Evolutionary conservation across 257 asterid species (phyloP).

Genomic region (Marsdenia floribunda): DNA sequence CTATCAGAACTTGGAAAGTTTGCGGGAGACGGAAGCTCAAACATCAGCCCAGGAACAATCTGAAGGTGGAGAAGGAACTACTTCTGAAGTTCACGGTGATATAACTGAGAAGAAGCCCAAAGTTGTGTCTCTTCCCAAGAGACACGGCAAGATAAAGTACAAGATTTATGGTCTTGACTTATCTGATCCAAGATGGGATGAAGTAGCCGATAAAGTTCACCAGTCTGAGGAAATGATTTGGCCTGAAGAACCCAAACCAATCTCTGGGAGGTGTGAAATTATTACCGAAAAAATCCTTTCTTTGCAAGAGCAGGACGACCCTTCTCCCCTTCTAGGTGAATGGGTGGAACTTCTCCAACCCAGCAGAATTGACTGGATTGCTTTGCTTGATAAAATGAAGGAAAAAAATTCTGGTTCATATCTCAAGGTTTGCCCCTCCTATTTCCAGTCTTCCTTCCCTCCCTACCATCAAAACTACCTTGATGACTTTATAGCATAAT

Average conservation of each 20-base stretch:
- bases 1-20: constrained; percentile 43
- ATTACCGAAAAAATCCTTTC: constrained; percentile 63
- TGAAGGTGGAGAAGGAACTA: constrained; percentile 17
- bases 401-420: constrained; percentile 34
- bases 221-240: constrained; percentile 54
- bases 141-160: constrained; percentile 84
- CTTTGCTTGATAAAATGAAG: constrained; percentile 59
- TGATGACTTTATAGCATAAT: neutral
- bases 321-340: constrained; percentile 54
- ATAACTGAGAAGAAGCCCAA: constrained; percentile 28
- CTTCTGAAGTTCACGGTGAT: constrained; percentile 6
- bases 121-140: constrained; percentile 60
- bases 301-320: constrained; percentile 49
- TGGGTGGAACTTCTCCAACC: constrained; percentile 78
- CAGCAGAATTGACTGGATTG: constrained; percentile 73
- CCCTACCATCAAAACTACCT: neutral
- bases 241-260: constrained; percentile 67
- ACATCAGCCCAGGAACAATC: constrained; percentile 13
- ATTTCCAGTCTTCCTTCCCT: neutral
- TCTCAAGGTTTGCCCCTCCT: constrained; percentile 48
- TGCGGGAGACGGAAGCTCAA: constrained; percentile 29
- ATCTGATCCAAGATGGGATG: constrained; percentile 71
- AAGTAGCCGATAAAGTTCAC: constrained; percentile 77
- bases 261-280: constrained; percentile 66
- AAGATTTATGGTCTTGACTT: constrained; percentile 90